A percentile compares a stretch with the other conserved stretches of the same genome.
Conservation (phyloP, 2,329 filamentous ascomycete genomes). For the Fusarium sp. region DNA sequence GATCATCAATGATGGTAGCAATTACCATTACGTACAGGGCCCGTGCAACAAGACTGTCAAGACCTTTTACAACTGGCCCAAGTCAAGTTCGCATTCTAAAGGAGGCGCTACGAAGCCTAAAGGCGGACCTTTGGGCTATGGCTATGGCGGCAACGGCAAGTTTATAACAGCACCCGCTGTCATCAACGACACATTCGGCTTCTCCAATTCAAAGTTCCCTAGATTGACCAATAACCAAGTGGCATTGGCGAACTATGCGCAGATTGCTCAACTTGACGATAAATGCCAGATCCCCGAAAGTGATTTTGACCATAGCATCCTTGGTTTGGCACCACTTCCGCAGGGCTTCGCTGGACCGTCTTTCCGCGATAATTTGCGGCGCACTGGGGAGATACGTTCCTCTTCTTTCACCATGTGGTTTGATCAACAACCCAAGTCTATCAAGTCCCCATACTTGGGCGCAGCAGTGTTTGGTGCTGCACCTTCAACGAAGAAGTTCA, state of each 20-base stretch:
- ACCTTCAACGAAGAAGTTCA: neutral
- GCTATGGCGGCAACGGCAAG: neutral
- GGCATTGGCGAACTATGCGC: neutral
- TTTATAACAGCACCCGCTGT: neutral
- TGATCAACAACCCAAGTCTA: neutral
- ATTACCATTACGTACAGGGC: neutral
- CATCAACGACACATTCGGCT: neutral
- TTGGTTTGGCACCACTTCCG: neutral
- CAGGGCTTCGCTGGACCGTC: neutral
- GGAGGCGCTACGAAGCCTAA: neutral
- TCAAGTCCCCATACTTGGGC: neutral
- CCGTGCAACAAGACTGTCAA: neutral
- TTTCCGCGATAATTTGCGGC: neutral
- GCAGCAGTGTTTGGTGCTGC: neutral
- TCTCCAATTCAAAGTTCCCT: neutral
- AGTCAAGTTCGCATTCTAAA: neutral
- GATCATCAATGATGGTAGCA: neutral
- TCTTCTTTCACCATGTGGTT: neutral
- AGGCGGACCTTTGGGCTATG: neutral
- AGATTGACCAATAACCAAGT: neutral
- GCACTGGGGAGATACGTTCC: neutral
- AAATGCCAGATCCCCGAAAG: neutral
- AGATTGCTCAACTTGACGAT: neutral
- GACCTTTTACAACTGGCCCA: neutral
- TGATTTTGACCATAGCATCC: neutral